These are phyloP conservation scores for Fusarium anthophilum DNA, from an alignment of 2,329 filamentous ascomycete species.

Conservation along the genomic window DNA sequence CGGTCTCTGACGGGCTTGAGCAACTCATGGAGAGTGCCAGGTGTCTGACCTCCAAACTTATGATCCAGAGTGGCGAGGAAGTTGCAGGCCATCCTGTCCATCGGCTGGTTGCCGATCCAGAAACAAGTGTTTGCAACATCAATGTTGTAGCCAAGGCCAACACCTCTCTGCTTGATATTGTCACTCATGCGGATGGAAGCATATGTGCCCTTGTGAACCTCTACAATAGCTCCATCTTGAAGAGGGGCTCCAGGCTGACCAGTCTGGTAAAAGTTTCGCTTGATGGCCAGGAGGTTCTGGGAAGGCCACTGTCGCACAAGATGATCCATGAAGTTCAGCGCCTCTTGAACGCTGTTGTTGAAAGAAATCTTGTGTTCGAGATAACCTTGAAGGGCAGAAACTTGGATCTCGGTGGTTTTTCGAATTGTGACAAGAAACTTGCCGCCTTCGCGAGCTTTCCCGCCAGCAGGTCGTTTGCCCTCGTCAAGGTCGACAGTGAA, in stretches of 20 bases:
- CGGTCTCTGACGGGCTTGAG: slow-evolving; percentile 49
- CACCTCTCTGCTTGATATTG: slow-evolving; percentile 56
- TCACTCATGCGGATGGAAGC: slow-evolving; percentile 82
- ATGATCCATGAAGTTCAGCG: slow-evolving; percentile 92
- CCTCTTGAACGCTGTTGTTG: slow-evolving; percentile 75
- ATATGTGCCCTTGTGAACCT: slow-evolving; percentile 90
- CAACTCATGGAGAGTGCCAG: slow-evolving; percentile 39
- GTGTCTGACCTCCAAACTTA: slow-evolving; percentile 40
- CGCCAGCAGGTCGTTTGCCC: slow-evolving; percentile 59
- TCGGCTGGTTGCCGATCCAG: slow-evolving; percentile 63
- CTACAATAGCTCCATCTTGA: slow-evolving; percentile 65
- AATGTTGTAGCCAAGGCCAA: slow-evolving; percentile 81
- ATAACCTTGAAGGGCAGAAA: slow-evolving; percentile 73
- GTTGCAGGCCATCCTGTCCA: slow-evolving; percentile 52
- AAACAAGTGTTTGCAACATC: slow-evolving; percentile 94
- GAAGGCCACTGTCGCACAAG: slow-evolving; percentile 83
- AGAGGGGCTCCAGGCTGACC: slow-evolving; percentile 62
- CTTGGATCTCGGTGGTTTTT: slow-evolving; percentile 73
- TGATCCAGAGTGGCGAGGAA: slow-evolving; percentile 46
- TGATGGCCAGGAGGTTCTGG: slow-evolving; percentile 73
- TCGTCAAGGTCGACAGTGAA: slow-evolving; percentile 77
- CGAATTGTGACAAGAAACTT: slow-evolving; percentile 70
- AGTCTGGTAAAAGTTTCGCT: slow-evolving; percentile 81
- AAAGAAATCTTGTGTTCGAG: slow-evolving; percentile 68
- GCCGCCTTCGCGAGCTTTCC: slow-evolving; percentile 52